These are phyloP conservation scores for Exophiala dermatitidis DNA, from an alignment of 2,329 filamentous ascomycete genomes.

Conservation along the genomic window DNA sequence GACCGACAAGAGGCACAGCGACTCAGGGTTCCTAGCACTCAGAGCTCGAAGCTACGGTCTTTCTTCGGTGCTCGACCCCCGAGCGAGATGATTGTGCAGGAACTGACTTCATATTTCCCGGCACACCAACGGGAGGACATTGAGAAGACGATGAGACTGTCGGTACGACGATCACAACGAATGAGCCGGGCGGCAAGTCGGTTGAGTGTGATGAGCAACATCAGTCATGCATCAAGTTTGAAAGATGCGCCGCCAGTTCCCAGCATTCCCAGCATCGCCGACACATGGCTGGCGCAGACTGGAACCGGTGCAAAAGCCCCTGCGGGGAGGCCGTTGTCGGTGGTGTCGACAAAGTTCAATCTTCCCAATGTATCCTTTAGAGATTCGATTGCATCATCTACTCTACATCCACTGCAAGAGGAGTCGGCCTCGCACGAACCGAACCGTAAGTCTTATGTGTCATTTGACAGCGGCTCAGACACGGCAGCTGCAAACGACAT, in stretches of 20 bases:
- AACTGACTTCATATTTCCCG: constrained; percentile 94
- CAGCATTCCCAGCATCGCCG: constrained; percentile 63
- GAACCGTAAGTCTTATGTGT: constrained; percentile 94
- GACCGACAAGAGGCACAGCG: constrained; percentile 35
- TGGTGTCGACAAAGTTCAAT: constrained; percentile 47
- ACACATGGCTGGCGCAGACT: constrained; percentile 71
- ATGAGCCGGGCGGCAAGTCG: constrained; percentile 89
- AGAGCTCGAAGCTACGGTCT: constrained; percentile 39
- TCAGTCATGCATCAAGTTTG: constrained; percentile 86
- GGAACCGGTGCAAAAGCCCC: constrained; percentile 43
- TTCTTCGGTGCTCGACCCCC: constrained; percentile 91
- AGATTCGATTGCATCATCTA: constrained; percentile 81
- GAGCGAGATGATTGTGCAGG: constrained; percentile 94
- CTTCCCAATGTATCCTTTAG: constrained; percentile 60
- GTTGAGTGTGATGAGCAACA: constrained; percentile 85
- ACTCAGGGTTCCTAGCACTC: constrained; percentile 20
- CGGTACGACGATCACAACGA: constrained; percentile 80
- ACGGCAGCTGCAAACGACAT: constrained; percentile 63
- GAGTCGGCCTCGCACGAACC: constrained; percentile 72
- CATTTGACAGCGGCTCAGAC: constrained; percentile 54
- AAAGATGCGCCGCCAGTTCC: constrained; percentile 92
- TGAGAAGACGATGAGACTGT: constrained; percentile 88
- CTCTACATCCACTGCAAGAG: constrained; percentile 83
- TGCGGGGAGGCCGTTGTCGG: constrained; percentile 51
- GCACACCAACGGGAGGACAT: constrained; percentile 91